Evolutionary conservation across 331 rosid genomes (phyloP), one percentile per base, ranked within the genome.

Genomic region (Pyrus hybrid): DNA sequence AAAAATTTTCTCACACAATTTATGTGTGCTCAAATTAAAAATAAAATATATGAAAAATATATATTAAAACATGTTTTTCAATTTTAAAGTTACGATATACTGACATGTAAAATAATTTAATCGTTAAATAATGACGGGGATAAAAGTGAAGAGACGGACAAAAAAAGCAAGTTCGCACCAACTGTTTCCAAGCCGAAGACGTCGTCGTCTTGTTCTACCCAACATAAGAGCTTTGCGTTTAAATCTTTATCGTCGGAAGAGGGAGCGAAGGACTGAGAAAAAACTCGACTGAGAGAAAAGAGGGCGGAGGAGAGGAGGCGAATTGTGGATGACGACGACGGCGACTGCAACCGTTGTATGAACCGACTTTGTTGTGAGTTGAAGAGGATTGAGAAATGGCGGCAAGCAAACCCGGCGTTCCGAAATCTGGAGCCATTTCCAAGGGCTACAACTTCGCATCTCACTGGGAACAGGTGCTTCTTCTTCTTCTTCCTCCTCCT

Each of bases 391-490:
- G 60, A 54, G 37, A 49, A 49, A 82, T 82, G 90, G 90, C 87
- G 62, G 90, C 87, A 61, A 80, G 57, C 23, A 86, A 82, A 62
- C 23, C 82, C n/a, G 21, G 56, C 63, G 87, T 80, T 83, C 89
- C 88, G 1, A 92, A 84, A 79, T 92, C 94, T 26, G 99, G 90
- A 25, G 97, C 97, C 71, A 77, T 92, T 86, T 87, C 99, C 71
- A 92, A 75, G 68, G 97, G 99, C 73, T 92, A 92, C 91, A 94
- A 90, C 87, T 94, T 94, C 85, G 87, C 96, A 68, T 89, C 97
- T 79, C 83, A 87, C 71, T 94, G 99, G 99, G 97, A 94, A 74
- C 97, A 89, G 93, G 99, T 84, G 63, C 72, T 33, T 21, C 30
- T 2, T 20, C 62, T 2, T 25, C 49, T 2, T 26, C 53, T 21